These are phyloP conservation scores for Erigeron philadelphicus DNA, from an alignment of 140 eudicot species.

Conservation along the genomic window DNA sequence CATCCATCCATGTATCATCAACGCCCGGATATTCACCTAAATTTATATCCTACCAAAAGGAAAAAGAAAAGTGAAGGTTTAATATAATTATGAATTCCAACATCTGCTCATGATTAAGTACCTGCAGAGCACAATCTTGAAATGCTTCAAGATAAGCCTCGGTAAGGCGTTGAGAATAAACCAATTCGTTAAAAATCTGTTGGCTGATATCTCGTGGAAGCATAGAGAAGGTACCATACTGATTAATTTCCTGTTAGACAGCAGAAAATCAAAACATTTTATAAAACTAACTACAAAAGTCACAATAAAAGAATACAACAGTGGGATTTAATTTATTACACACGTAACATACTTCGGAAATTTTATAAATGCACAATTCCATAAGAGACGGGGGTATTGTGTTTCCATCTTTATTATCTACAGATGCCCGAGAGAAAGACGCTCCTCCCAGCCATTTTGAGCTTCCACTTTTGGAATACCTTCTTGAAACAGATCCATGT, in stretches of 20 bases:
- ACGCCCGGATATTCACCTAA: slow-evolving; percentile 84
- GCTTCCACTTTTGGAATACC: slow-evolving; percentile 83
- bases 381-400: slow-evolving; percentile 66
- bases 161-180: slow-evolving; percentile 54
- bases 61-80: neutral
- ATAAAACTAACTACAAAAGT: neutral
- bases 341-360: slow-evolving; percentile 49
- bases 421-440: slow-evolving; percentile 46
- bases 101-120: slow-evolving; percentile 10
- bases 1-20: slow-evolving; percentile 77
- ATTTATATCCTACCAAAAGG: slow-evolving; percentile 62
- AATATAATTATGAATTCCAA: neutral
- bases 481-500: slow-evolving; percentile 54
- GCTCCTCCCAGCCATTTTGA: slow-evolving; percentile 90
- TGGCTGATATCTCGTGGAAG: slow-evolving; percentile 95
- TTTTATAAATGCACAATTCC: slow-evolving; percentile 72
- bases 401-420: slow-evolving; percentile 42
- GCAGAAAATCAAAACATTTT: slow-evolving; percentile 8
- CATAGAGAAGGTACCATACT: slow-evolving; percentile 59
- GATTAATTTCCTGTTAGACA: slow-evolving; percentile 55
- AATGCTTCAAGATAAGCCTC: slow-evolving; percentile 69
- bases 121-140: slow-evolving; percentile 95
- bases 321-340: neutral
- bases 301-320: no score
- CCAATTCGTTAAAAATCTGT: slow-evolving; percentile 79